These are phyloP conservation scores for Coprinopsis sp. DNA, from an alignment of 768 basidiomycete species.

Conservation along the genomic window DNA sequence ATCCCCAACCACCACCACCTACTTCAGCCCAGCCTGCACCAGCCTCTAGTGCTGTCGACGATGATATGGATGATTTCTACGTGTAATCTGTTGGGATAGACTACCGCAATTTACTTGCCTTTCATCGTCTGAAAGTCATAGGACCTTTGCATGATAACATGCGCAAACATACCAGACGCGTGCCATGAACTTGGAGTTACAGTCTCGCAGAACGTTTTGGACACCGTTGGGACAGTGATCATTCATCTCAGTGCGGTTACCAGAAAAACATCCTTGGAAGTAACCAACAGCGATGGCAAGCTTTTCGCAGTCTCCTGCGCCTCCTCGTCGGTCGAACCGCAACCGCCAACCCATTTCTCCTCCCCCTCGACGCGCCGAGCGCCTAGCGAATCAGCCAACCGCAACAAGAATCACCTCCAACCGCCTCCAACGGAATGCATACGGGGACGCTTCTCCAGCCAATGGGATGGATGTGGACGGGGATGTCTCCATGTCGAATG, in stretches of 20 bases:
- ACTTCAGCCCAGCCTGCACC: slow-evolving; percentile 9
- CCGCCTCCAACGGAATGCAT: slow-evolving; percentile 31
- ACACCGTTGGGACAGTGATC: background rate
- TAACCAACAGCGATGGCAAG: slow-evolving; percentile 42
- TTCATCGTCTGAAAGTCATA: too few species aligned
- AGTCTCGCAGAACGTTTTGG: too few species aligned
- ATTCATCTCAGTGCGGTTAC: background rate
- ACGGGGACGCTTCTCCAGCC: slow-evolving; percentile 34
- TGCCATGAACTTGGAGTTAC: too few species aligned
- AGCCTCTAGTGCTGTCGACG: slow-evolving; percentile 31
- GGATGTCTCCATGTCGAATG: slow-evolving; percentile 33
- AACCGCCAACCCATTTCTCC: slow-evolving; percentile 21
- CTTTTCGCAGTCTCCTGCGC: slow-evolving; percentile 55
- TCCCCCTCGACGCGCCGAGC: slow-evolving; percentile 9
- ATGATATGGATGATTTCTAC: slow-evolving; percentile 68
- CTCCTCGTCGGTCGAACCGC: slow-evolving; percentile 52
- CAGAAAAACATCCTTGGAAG: background rate
- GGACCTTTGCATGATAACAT: too few species aligned
- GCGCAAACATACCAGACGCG: slow-evolving; percentile 5
- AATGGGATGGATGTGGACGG: slow-evolving; percentile 67
- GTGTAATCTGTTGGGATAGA: too few species aligned
- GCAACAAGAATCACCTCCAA: slow-evolving; percentile 39
- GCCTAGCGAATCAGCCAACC: slow-evolving; percentile 11
- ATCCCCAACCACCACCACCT: slow-evolving; percentile 16
- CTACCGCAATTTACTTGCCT: too few species aligned